These are phyloP conservation scores for Rhodotorula glutinis DNA, from an alignment of 1,284 basidiomycete species.

Conservation along the genomic window DNA sequence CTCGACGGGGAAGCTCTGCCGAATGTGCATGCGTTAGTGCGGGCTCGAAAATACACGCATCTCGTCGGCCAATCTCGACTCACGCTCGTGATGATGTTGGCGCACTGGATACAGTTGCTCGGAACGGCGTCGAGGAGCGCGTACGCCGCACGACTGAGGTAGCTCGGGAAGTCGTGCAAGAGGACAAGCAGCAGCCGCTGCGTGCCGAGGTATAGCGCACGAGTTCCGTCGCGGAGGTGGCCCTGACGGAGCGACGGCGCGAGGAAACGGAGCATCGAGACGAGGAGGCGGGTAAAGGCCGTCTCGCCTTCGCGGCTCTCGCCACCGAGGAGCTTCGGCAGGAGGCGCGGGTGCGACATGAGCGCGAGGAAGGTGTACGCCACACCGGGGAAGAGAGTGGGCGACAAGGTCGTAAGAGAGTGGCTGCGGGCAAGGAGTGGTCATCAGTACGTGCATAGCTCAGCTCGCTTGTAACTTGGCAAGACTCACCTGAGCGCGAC, in stretches of 20 bases:
- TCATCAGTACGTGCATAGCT: neutral
- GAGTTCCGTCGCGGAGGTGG: conserved; percentile 64
- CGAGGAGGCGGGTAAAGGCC: conserved; percentile 88
- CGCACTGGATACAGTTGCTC: conserved; percentile 87
- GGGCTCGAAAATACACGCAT: neutral
- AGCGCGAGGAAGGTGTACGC: conserved; percentile 98
- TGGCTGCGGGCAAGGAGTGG: conserved; percentile 63
- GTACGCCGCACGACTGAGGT: conserved; percentile 95
- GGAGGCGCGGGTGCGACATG: conserved; percentile 92
- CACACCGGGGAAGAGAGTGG: conserved; percentile 95
- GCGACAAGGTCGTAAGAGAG: conserved; percentile 92
- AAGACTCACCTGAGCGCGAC: conserved; percentile 72
- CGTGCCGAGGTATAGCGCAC: conserved; percentile 88
- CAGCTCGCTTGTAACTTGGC: neutral
- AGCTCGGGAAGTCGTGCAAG: conserved; percentile 98
- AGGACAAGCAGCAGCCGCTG: conserved; percentile 88
- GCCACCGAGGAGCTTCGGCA: conserved; percentile 87
- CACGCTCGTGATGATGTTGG: conserved; percentile 72
- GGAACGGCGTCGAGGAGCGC: conserved; percentile 91
- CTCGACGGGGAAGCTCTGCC: conserved; percentile 55
- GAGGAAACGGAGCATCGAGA: conserved; percentile 91
- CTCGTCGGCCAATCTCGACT: conserved; percentile 56
- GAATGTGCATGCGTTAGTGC: neutral
- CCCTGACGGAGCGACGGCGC: conserved; percentile 83
- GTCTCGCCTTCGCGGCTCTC: conserved; percentile 89